phyloP scores from a whole-genome alignment of 176 grass and related monocot genomes.

The Otatea glauca region DNA sequence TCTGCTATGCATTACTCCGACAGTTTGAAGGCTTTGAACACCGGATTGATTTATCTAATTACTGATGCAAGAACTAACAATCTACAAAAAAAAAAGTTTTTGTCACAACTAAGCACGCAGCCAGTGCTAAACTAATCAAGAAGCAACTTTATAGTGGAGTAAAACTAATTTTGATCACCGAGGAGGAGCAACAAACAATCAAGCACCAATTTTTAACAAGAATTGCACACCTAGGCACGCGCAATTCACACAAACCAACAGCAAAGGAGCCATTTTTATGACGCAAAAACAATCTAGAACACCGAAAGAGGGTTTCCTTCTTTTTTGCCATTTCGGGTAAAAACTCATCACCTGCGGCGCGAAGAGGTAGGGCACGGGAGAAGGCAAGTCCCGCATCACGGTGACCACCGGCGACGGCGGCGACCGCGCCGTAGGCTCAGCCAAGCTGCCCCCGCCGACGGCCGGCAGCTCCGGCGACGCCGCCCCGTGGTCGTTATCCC shows the following conservation, averaged over 20 bases:
- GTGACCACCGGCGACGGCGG: constrained; percentile 42
- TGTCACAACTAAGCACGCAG: background rate
- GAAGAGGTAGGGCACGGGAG: constrained; percentile 63
- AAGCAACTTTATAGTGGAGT: background rate
- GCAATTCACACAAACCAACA: background rate
- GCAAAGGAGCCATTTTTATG: constrained; percentile 16
- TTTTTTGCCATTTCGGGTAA: background rate
- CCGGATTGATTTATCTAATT: background rate
- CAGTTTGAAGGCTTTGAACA: background rate
- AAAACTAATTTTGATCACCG: constrained; percentile 2
- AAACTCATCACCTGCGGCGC: constrained; percentile 59
- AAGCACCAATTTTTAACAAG: background rate
- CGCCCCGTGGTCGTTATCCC: constrained; percentile 58
- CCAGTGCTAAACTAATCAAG: background rate
- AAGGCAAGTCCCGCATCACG: constrained; percentile 48
- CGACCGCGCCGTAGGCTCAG: background rate
- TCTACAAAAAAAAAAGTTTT: background rate
- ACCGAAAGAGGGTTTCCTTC: background rate
- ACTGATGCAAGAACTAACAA: background rate
- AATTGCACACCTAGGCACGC: background rate
- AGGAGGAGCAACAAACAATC: constrained; percentile 14
- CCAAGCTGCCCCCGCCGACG: constrained; percentile 23
- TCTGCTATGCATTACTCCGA: background rate
- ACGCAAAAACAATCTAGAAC: constrained; percentile 22
- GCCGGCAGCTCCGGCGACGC: constrained; percentile 4